Conservation (phyloP, 176 grass and related monocot genomes). For the Aegilops umbellulata region DNA sequence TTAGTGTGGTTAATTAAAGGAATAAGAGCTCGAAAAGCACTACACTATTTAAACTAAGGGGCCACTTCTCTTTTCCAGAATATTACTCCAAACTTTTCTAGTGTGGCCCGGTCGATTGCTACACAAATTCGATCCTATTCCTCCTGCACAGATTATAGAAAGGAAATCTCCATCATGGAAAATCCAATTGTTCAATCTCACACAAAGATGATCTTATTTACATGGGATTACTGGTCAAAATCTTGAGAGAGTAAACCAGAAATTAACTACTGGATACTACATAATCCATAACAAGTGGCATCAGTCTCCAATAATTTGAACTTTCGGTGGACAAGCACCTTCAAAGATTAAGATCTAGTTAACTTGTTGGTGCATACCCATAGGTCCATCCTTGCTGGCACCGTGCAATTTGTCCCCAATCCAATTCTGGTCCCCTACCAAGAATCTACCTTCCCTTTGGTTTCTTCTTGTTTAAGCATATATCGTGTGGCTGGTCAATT, state of each 20-base stretch:
- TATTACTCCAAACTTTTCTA: too few species aligned
- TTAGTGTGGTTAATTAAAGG: background rate
- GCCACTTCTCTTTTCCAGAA: background rate
- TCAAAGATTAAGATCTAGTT: background rate
- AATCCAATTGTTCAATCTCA: background rate
- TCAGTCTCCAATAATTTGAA: background rate
- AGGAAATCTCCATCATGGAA: background rate
- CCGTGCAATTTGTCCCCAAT: background rate
- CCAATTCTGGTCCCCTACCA: background rate
- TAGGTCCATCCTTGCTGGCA: too few species aligned
- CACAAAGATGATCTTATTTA: background rate
- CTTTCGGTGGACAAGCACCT: constrained; percentile 36
- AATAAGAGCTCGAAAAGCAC: background rate
- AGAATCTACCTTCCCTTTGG: background rate
- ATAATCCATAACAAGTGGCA: background rate
- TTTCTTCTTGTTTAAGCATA: constrained; percentile 14
- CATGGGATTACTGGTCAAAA: background rate
- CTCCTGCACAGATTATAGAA: background rate
- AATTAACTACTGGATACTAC: background rate
- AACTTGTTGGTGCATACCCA: too few species aligned
- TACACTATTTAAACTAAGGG: background rate
- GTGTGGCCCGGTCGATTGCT: background rate
- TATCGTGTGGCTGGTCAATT: background rate
- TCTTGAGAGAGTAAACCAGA: background rate
- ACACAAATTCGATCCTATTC: background rate